Base-by-base conservation (phyloP, 768 basidiomycete genomes). In the Tylopilus balloui region DNA sequence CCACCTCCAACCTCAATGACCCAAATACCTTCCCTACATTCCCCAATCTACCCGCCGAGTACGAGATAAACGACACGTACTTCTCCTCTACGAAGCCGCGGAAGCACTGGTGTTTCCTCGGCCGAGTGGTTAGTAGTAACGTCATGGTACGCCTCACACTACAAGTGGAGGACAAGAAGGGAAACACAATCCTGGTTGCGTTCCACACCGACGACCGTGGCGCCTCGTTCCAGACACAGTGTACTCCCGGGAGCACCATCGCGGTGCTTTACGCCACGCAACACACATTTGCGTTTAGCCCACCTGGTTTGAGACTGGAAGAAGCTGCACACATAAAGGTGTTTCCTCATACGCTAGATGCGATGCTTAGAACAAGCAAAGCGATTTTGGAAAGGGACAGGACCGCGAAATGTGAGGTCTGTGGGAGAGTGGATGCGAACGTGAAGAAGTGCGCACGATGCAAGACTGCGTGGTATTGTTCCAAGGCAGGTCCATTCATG, bases 201-300 rank as follows among this genome's bases (percentile, higher is more conserved):
- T 66, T 66, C 55, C 63, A 66, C n/a, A 66, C 65, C 6, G 59
- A 66, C 23, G 64, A 66, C 39, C 64, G 64, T 38, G 64, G 64
- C 15, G 47, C 54, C 20, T 53, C 53, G 31, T 57, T 67, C 37
- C 55, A 49, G 41, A 14, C 40, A 15, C 44, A 45, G 17, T 66
- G 64, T 24, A 55, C 38, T 17, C 58, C 61, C 1, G 65, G 63
- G n/a, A 65, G 47, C 27, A 67, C 64, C 32, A 58, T 66, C 43
- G 64, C 65, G 2, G 64, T 66, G 43, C 61, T 66, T 25, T 66
- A 66, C 13, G 64, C 64, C 43, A 58, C 60, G 2, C 65, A 63
- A 14, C 65, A 66, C 44, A 54, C 23, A 2, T 66, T 66, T 41
- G 56, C 65, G 20, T 67, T 67, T 28, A 63, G 61, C 42, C 63